phyloP scores from a whole-genome alignment of 169 alveolate species.

The Eimeria falciformis region DNA sequence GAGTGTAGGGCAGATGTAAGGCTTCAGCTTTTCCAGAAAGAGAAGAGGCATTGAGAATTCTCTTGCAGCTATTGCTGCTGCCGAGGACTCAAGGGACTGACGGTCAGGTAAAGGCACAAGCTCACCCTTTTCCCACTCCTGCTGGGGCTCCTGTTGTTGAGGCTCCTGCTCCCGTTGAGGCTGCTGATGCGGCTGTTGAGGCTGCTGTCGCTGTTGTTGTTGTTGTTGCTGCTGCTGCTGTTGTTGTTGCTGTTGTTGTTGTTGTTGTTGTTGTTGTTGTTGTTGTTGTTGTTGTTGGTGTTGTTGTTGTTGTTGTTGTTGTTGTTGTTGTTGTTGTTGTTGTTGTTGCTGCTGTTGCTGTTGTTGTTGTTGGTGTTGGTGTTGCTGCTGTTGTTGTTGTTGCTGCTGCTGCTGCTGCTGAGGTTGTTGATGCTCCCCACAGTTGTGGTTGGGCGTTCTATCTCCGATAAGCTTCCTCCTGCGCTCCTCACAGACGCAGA shows the following conservation, averaged over 20 bases:
- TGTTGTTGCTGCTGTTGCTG: no score
- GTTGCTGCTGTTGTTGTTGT: no score
- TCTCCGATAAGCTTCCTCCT: neutral
- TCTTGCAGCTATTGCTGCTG: constrained; percentile 5
- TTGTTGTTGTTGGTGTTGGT: no score
- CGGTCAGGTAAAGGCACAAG: neutral
- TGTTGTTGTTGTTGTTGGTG: no score
- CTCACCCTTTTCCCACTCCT: neutral
- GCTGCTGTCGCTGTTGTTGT: neutral
- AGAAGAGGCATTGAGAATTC: constrained; percentile 4
- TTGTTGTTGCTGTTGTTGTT: no score
- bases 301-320: no score
- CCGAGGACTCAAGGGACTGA: neutral
- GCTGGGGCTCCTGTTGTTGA: neutral
- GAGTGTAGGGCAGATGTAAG: neutral
- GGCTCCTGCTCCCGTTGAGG: neutral
- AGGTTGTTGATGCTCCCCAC: constrained; percentile 7
- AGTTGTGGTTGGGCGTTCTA: no score
- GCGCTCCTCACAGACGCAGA: neutral
- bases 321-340: no score
- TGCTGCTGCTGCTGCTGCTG: neutral
- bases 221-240: constrained; percentile 36
- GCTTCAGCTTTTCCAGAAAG: constrained; percentile 17
- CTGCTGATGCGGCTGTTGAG: neutral
- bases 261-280: no score